phyloP scores from a whole-genome alignment of 1,139 yeast species.

The Tardiomyces depauwii region DNA sequence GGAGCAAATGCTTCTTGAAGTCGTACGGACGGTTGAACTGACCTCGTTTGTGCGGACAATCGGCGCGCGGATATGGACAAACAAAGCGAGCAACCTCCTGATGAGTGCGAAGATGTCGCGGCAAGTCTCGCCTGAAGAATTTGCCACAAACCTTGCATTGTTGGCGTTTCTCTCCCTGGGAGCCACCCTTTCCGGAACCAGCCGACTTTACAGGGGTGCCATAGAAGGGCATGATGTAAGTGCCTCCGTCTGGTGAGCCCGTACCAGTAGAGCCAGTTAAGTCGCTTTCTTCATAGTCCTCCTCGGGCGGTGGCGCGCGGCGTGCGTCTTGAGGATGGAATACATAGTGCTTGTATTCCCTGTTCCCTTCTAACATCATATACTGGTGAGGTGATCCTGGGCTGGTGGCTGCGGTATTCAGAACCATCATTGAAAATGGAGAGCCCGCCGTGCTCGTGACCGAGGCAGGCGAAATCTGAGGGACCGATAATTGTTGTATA shows the following conservation, averaged over 20 bases:
- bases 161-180: slow-evolving; percentile 1
- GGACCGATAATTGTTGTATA: background rate
- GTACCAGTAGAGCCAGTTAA: background rate
- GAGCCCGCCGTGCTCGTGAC: background rate
- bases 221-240: background rate
- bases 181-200: too few relatives aligned
- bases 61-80: slow-evolving; percentile 45
- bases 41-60: slow-evolving; percentile 51
- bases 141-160: slow-evolving; percentile 48
- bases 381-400: background rate
- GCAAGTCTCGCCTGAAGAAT: slow-evolving; percentile 48
- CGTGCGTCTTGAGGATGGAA: background rate
- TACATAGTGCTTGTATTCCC: background rate
- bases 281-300: background rate
- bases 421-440: background rate
- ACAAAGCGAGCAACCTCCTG: slow-evolving; percentile 45
- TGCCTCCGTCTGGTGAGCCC: background rate
- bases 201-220: too few relatives aligned
- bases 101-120: slow-evolving; percentile 57
- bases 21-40: slow-evolving; percentile 61
- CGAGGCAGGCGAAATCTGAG: background rate
- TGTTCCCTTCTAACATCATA: background rate
- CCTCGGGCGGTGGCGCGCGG: background rate
- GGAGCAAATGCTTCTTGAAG: slow-evolving; percentile 54
- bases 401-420: background rate